Base-by-base conservation (phyloP, 2,329 filamentous ascomycete genomes). In the Fusarium albidum region DNA sequence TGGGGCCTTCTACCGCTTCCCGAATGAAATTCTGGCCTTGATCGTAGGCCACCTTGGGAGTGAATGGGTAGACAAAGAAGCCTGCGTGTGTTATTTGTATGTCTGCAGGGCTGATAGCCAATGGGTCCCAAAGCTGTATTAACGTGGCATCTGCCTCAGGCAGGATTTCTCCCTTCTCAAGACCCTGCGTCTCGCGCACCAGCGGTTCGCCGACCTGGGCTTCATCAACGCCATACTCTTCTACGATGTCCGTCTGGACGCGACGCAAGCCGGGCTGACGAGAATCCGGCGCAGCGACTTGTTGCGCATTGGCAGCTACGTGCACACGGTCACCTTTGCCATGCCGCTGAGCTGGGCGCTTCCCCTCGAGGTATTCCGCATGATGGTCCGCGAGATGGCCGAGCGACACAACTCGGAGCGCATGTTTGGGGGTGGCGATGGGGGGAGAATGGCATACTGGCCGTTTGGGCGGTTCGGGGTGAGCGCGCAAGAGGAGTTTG, bases 151-250 rank as follows among this genome's bases (percentile, higher is more conserved):
- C 21, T 21, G 5, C 7, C 21, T 21, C 21, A 21, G 21, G 21
- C 21, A 21, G 4, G 21, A 21, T 21, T 21, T 21, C 21, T 21
- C 21, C 21, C 21, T 21, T 9, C 46, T 49, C 29, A 49, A 42
- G 38, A 29, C 14, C 15, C 46, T 49, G 6, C 28, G 46, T 14
- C 21, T 49, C 3, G 35, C 38, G n/a, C 46, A 49, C 15, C 25
- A 12, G 17, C 46, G 38, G 4, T 37, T 49, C 11, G 31, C 46
- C 29, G 21, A 37, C 27, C 46, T 42, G 11, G 12, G 17, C 37
- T 49, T 35, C 21, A 49, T 49, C 31, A 49, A 49, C 38, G 15
- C 6, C 6, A 49, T 49, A 3, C 15, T 49, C 7, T 49, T 49
- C 29, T 29, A 37, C 8, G 29, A 29, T 2, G 28, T 49, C 3